Conservation (phyloP, 192 early-diverging fungal genomes). For the Coemansia sp. region DNA sequence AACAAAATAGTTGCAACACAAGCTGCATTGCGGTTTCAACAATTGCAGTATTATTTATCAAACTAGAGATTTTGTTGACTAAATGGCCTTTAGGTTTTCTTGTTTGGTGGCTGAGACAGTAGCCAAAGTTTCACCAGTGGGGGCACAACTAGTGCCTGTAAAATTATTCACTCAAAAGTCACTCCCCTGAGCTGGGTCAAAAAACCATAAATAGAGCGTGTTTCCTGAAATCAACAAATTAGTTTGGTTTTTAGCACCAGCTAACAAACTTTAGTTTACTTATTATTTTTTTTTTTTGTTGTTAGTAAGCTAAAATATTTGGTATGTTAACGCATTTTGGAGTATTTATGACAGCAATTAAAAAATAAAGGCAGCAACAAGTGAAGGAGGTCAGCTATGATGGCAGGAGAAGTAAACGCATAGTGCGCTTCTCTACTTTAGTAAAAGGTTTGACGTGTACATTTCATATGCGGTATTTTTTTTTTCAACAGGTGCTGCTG, state of each 20-base stretch:
- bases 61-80: too few relatives aligned
- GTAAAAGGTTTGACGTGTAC: constrained; percentile 16
- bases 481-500: not conserved
- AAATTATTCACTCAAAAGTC: too few relatives aligned
- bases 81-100: too few relatives aligned
- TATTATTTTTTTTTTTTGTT: not conserved
- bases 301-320: not conserved
- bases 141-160: too few relatives aligned
- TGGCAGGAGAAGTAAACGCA: not conserved
- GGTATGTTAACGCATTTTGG: not conserved
- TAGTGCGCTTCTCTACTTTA: not conserved
- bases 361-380: not conserved
- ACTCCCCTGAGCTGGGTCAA: too few relatives aligned
- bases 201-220: not conserved
- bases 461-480: not conserved
- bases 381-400: not conserved
- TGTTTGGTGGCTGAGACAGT: too few relatives aligned
- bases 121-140: too few relatives aligned
- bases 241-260: not conserved
- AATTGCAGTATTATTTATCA: too few relatives aligned
- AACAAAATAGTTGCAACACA: too few relatives aligned
- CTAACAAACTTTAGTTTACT: not conserved
- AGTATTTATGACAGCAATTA: not conserved
- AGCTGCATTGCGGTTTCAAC: too few relatives aligned
- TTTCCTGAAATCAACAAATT: not conserved